These are phyloP conservation scores for Myxozyma neotropica DNA, from an alignment of 805 yeast species.

Conservation along the genomic window DNA sequence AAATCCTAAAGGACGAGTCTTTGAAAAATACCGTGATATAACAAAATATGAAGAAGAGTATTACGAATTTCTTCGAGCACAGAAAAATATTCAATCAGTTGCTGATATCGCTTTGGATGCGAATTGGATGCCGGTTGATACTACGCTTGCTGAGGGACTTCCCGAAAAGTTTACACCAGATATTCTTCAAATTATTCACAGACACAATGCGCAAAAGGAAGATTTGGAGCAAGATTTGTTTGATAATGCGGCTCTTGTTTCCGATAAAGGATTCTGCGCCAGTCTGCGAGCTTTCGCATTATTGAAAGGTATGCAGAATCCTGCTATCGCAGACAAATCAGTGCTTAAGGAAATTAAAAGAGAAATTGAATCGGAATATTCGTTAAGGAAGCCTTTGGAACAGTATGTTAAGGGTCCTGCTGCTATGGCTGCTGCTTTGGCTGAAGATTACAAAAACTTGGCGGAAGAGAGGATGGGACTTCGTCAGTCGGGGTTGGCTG, in stretches of 20 bases:
- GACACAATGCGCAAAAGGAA: slow-evolving; percentile 13
- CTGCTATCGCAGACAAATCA: not conserved
- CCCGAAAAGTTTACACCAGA: slow-evolving; percentile 8
- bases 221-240: not conserved
- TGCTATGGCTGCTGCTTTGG: slow-evolving; percentile 12
- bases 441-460: not conserved
- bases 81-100: not conserved
- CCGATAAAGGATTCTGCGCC: slow-evolving; percentile 9
- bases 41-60: slow-evolving; percentile 9
- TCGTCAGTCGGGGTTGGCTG: not conserved
- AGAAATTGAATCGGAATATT: slow-evolving; percentile 5
- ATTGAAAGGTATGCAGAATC: not conserved
- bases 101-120: slow-evolving; percentile 7
- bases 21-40: slow-evolving; percentile 20
- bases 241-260: not conserved
- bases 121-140: slow-evolving; percentile 7
- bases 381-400: slow-evolving; percentile 1
- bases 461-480: not conserved
- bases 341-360: slow-evolving; percentile 5
- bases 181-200: slow-evolving; percentile 18
- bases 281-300: slow-evolving; percentile 3
- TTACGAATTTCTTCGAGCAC: not conserved
- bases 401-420: slow-evolving; percentile 8
- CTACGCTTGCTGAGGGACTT: not conserved
- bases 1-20: slow-evolving; percentile 45